These are phyloP conservation scores for Tubosaeta sp. DNA, from an alignment of 768 basidiomycete genomes.

Conservation along the genomic window DNA sequence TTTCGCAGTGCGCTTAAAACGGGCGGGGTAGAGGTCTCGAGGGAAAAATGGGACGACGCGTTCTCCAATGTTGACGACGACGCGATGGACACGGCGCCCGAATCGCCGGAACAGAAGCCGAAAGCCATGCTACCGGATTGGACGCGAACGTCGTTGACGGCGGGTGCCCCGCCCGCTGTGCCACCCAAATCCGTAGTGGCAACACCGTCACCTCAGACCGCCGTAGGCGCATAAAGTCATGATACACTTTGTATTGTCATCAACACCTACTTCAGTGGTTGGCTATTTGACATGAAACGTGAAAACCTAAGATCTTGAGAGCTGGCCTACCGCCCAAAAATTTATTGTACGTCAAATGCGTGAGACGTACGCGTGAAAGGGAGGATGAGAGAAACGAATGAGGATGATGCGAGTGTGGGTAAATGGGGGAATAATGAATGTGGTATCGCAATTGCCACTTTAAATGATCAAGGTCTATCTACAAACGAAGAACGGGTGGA, in stretches of 20 bases:
- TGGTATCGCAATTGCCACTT: not conserved
- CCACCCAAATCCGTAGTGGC: constrained; percentile 7
- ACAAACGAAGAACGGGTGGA: not conserved
- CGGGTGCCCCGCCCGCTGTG: constrained; percentile 60
- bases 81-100: constrained; percentile 15
- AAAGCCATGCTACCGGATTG: constrained; percentile 71
- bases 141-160: constrained; percentile 62
- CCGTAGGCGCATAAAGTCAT: constrained; percentile 33
- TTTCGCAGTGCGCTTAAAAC: constrained; percentile 72
- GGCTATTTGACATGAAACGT: constrained; percentile 5
- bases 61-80: constrained; percentile 44
- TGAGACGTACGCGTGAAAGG: not conserved
- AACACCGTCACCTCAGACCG: constrained; percentile 19
- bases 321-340: constrained; percentile 6
- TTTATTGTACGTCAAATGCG: constrained; percentile 2
- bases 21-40: constrained; percentile 73
- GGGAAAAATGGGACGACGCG: constrained; percentile 85
- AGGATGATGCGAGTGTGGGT: not conserved
- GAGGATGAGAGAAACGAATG: not conserved
- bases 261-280: constrained; percentile 7
- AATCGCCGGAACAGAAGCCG: constrained; percentile 26
- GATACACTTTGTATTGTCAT: constrained; percentile 6
- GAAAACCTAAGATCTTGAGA: no score
- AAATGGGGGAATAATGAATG: not conserved
- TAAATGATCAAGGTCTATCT: not conserved